Evolutionary conservation across 2,329 filamentous ascomycete species (phyloP), one percentile per base, ranked within the genome.

Genomic region (Colletotrichum paranaense): DNA sequence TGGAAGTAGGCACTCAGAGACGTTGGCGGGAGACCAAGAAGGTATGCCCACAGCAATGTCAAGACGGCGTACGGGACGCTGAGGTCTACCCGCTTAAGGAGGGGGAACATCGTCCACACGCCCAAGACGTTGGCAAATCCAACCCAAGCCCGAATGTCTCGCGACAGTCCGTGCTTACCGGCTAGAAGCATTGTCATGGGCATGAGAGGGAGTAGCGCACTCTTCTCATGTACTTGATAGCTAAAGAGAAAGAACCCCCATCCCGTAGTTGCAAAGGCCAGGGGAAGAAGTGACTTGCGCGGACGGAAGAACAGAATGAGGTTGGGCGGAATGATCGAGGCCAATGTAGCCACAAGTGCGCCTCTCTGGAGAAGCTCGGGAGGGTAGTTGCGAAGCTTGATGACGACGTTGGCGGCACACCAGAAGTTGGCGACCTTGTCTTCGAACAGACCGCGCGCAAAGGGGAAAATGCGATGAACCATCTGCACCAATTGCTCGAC

Each of bases 341-440:
- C 86, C 2, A 97, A 84, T 0, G 97, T 99, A 1, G 92, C 89
- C 1, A 88, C 84, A 1, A 98, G 88, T 2, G 97, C 94, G 1
- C 91, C 90, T 66, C 90, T 90, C 80, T 97, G 95, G 35, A 99
- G 89, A 6, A 95, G 81, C 8, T 89, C 87, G 3, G 91, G 83
- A 1, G 94, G 91, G 76, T 95, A 97, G 22, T 90, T 86, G 75
- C 93, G 90, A 49, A 99, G 90, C 84, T 99, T 99, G 84, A 98
- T 88, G 68, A 97, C 88, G 1, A 97, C 93, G 80, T 98, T 97
- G 68, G 96, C 88, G 5, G 95, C 93, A 81, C 97, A 99, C 97
- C 97, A 99, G 79, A 98, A 93, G 81, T 99, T 99, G 79, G 97
- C 97, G 24, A 99, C 97, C 83, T 99, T 99, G 86, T 98, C 97